phyloP scores from a whole-genome alignment of 352 stramenopile species.

The Phytophthora pini region DNA sequence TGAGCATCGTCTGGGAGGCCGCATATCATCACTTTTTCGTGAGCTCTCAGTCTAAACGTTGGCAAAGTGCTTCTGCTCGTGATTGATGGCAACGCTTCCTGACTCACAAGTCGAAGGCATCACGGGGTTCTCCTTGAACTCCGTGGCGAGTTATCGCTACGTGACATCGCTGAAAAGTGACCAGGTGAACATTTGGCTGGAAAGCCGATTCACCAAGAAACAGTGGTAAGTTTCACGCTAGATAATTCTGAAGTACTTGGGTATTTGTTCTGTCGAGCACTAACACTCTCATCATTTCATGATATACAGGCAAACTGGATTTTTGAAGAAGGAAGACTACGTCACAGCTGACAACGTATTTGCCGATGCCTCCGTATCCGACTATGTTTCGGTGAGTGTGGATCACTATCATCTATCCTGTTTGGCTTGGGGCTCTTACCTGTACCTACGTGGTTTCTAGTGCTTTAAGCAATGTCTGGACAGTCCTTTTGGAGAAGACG shows the following conservation, averaged over 20 bases:
- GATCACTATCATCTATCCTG: too few relatives aligned
- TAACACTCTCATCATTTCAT: too few relatives aligned
- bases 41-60: not conserved
- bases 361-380: not conserved
- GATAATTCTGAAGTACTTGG: too few relatives aligned
- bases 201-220: not conserved
- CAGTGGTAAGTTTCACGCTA: not conserved
- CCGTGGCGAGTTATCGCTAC: not conserved
- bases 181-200: not conserved
- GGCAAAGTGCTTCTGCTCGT: not conserved
- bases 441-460: not conserved
- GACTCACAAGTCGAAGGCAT: not conserved
- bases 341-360: not conserved
- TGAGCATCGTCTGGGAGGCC: too few relatives aligned
- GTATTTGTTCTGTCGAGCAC: too few relatives aligned
- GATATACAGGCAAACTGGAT: constrained; percentile 1
- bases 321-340: constrained; percentile 5
- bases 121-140: not conserved
- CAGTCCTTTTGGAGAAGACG: too few relatives aligned
- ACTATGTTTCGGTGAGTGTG: not conserved
- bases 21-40: too few relatives aligned
- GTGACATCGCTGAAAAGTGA: not conserved
- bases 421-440: not conserved
- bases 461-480: too few relatives aligned
- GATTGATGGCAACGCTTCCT: not conserved